These are phyloP conservation scores for Schizosaccharomyces cryophilus DNA, from an alignment of 805 yeast species.

Conservation along the genomic window DNA sequence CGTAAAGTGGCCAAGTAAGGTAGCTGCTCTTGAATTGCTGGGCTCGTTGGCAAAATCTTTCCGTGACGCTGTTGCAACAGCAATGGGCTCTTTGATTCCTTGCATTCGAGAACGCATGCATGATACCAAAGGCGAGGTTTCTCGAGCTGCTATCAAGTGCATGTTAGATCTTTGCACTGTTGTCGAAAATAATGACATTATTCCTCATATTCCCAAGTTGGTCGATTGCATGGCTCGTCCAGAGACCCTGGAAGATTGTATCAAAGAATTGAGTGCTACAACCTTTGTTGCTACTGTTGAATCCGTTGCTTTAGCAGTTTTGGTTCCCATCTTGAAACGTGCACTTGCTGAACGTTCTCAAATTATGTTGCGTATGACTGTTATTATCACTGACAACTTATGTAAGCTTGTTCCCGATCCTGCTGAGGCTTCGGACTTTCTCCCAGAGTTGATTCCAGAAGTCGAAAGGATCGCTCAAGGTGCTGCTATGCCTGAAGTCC, in stretches of 20 bases:
- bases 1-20: conserved; percentile 64
- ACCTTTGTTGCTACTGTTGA: conserved; percentile 97
- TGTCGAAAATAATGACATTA: conserved; percentile 76
- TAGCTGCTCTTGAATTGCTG: conserved; percentile 35
- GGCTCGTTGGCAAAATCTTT: conserved; percentile 54
- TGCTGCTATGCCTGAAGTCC: conserved; percentile 87
- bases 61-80: conserved; percentile 59
- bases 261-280: conserved; percentile 70
- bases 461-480: conserved; percentile 65
- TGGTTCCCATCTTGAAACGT: conserved; percentile 79
- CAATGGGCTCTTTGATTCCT: conserved; percentile 60
- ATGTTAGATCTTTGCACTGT: conserved; percentile 50
- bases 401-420: conserved; percentile 87
- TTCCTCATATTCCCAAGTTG: conserved; percentile 61
- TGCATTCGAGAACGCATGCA: conserved; percentile 70
- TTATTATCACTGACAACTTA: conserved; percentile 81
- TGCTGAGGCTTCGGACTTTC: conserved; percentile 65
- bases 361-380: conserved; percentile 90
- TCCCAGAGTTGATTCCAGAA: conserved; percentile 79
- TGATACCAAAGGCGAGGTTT: conserved; percentile 89
- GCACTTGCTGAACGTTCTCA: conserved; percentile 75
- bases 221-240: conserved; percentile 82
- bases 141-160: conserved; percentile 56
- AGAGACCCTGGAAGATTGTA: conserved; percentile 63
- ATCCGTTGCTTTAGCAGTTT: conserved; percentile 71